phyloP scores from a whole-genome alignment of 129 eudicot species.

The Heracleum sosnowskyi region DNA sequence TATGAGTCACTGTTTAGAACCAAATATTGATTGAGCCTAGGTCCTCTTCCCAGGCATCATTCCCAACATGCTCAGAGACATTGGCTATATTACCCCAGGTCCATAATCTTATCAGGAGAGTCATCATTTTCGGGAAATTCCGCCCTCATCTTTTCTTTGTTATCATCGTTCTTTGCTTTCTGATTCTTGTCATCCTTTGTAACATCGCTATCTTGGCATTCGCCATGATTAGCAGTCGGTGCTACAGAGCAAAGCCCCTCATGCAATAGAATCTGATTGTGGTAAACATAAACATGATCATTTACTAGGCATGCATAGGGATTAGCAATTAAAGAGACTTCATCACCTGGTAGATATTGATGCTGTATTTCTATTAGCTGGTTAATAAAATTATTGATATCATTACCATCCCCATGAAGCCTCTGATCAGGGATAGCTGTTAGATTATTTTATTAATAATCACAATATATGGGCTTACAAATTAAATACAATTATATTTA shows the following conservation, averaged over 20 bases:
- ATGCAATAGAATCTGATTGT: no score
- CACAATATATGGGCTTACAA: no score
- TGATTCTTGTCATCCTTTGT: neutral
- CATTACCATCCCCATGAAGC: slow-evolving; percentile 49
- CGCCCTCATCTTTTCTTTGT: slow-evolving; percentile 29
- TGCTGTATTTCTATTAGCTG: neutral
- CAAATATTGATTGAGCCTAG: slow-evolving; percentile 1
- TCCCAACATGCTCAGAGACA: slow-evolving; percentile 10
- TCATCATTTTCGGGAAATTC: slow-evolving; percentile 59
- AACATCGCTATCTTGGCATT: neutral
- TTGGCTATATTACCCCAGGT: slow-evolving; percentile 16
- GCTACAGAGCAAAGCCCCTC: no score
- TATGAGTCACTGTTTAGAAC: neutral
- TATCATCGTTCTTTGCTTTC: neutral
- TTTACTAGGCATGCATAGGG: no score
- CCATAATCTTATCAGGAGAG: no score
- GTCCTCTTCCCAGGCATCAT: neutral
- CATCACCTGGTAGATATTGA: no score
- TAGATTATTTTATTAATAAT: no score
- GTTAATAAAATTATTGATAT: slow-evolving; percentile 35
- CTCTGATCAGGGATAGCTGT: no score
- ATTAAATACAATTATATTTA: no score
- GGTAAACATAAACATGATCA: no score
- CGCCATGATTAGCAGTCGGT: no score
- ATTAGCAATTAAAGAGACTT: no score